These are phyloP conservation scores for Climacium dendroides DNA, from an alignment of 225 moss, liverwort and hornwort species.

Conservation along the genomic window DNA sequence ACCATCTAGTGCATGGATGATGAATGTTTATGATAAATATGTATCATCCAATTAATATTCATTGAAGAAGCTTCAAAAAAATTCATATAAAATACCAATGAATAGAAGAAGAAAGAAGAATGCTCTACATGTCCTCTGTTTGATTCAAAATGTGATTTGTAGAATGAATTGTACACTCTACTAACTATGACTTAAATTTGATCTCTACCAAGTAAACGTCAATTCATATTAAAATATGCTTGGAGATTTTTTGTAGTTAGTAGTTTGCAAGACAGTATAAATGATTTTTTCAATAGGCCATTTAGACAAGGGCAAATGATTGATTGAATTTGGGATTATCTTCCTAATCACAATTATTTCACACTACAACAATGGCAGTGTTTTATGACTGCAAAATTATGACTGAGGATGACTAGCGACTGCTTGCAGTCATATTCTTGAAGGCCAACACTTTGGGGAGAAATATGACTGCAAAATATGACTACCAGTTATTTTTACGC, in stretches of 20 bases:
- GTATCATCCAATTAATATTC: neutral
- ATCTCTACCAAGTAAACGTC: neutral
- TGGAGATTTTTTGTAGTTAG: neutral
- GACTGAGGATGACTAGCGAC: no score
- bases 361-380: no score
- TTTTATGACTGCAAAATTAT: no score
- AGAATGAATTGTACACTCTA: neutral
- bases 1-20: neutral
- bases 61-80: neutral
- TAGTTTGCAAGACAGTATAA: neutral
- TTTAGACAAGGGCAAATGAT: neutral
- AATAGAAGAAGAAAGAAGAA: neutral
- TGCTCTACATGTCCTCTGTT: fast-evolving
- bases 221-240: neutral
- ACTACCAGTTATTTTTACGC: no score
- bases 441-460: no score
- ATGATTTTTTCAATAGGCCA: neutral
- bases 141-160: neutral
- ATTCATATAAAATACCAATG: neutral
- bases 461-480: no score
- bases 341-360: no score
- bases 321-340: neutral
- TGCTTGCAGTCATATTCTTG: no score
- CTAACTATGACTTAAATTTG: no score
- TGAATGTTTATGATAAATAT: neutral